Base-by-base conservation (phyloP, 306 rosid species). In the Biancaea sappan region DNA sequence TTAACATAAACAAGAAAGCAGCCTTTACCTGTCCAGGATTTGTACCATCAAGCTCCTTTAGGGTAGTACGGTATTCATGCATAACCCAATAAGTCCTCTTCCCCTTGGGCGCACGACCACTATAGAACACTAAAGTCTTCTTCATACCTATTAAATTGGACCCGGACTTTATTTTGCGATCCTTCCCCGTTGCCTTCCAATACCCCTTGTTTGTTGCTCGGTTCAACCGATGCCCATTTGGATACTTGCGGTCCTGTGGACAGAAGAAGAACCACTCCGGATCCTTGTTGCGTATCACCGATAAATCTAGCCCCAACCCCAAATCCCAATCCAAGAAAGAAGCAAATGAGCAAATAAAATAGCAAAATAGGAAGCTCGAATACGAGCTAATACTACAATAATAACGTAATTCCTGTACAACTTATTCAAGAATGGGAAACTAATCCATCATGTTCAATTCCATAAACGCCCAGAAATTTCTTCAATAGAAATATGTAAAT, bases 241-340 rank as follows among this genome's bases (percentile, higher is more conserved):
- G 99, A 60, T 95, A 95, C 88, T 95, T 95, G 11, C 90, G 75
- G 76, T 92, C 99, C 86, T 89, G 96, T 0, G 98, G 99, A 74
- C 99, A 95, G 84, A 95, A 95, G 86, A 92, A 95, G 86, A 95
- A 92, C 99, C 99, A 95, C 79, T 95, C 97, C 0, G 87, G 98
- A 82, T 95, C 99, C 83, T 86, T 83, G 21, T 91, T 88, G 75
- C 79, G 43, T 73, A 95, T 66, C 77, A 85, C 87, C 0, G 98
- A 92, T 74, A 90, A 85, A 80, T 74, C 99, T 94, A 79, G 66
- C 21, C 3, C 52, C 46, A 62, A 62, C 3, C 3, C 26, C 48
- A 62, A 19, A 35, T 21, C 50, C 65, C 26, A 65, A 53, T n/a
- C 66, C 34, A 44, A 57, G 0, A 41, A 16, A 16, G 40, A 76